Evolutionary conservation across 192 early-diverging fungal genomes (phyloP).

Genomic region (Linnemannia exigua): DNA sequence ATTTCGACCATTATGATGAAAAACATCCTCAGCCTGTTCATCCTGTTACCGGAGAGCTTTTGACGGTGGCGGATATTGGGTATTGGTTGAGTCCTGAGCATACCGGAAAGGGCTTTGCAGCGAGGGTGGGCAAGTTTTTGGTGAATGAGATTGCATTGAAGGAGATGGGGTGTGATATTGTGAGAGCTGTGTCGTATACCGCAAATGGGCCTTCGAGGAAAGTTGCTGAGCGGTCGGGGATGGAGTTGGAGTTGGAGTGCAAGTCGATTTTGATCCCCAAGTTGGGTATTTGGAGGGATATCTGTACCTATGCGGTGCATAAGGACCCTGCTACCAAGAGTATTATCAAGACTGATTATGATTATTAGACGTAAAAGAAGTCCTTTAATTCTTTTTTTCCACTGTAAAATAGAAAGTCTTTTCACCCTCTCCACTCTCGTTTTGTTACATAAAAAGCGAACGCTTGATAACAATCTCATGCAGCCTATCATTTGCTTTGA

Average conservation of each 20-base stretch:
- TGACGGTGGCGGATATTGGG: slow-evolving; percentile 37
- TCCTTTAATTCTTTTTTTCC: background rate
- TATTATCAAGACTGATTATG: slow-evolving; percentile 31
- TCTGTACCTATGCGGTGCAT: slow-evolving; percentile 26
- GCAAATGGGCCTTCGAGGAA: slow-evolving; percentile 29
- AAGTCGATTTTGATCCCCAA: slow-evolving; percentile 32
- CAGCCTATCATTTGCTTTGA: no score
- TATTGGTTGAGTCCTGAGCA: slow-evolving; percentile 48
- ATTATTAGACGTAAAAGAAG: slow-evolving; percentile 21
- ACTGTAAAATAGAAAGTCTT: no score
- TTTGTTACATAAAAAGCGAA: no score
- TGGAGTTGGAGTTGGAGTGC: slow-evolving; percentile 30
- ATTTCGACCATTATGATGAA: slow-evolving; percentile 18
- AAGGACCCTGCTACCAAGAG: slow-evolving; percentile 24
- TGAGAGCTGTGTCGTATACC: slow-evolving; percentile 26
- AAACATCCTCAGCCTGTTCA: background rate
- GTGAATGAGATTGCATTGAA: slow-evolving; percentile 35
- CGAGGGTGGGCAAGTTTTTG: slow-evolving; percentile 21
- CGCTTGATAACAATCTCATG: no score
- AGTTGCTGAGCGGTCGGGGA: slow-evolving; percentile 23
- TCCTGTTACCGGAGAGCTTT: slow-evolving; percentile 2
- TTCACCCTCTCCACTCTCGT: no score
- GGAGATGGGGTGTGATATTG: slow-evolving; percentile 41
- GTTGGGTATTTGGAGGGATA: slow-evolving; percentile 15
- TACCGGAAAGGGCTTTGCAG: slow-evolving; percentile 25